Base-by-base conservation (phyloP, 805 yeast genomes). In the Metschnikowia aberdeeniae region DNA sequence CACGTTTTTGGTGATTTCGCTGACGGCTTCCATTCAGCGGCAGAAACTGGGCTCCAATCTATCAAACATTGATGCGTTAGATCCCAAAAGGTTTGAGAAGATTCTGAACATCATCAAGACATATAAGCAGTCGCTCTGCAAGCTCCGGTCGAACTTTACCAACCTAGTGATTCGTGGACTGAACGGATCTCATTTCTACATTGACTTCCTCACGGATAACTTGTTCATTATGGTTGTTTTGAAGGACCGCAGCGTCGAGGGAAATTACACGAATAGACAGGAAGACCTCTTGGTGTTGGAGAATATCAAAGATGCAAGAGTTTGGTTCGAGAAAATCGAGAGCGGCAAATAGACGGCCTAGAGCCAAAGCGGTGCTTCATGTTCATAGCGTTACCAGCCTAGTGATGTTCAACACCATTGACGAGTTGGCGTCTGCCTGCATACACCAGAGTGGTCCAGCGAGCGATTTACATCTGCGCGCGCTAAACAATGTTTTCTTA, bases 51-150 rank as follows among this genome's bases (percentile, higher is more conserved):
- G 46, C 29, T 44, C 46, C n/a, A 43, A 42, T 2, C 41, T 48
- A 3, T 40, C 38, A 3, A 29, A 32, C 10, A 42, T 46, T 41
- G 55, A 52, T 45, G 51, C 52, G 10, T 72, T 89, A 43, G 97
- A 92, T 58, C 96, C 97, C 5, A 89, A 92, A 56, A 72, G 98
- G 56, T 92, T 90, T 59, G 98, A 92, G 61, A 92, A 90, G 61
- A 89, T 92, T 20, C 86, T 95, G 20, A 90, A 89, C 62, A 89
- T 92, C 47, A 88, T 92, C 73, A 92, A 92, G 60, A 89, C 95
- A 22, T 92, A 87, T 66, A 89, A 93, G 59, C 97, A 92, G 65
- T 86, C 95, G 54, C 89, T 93, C 36, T 81, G 86, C 42, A 90
- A 89, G 62, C 73, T 92, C 58, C 78, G 96, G 59, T 80, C 96